Evolutionary conservation across 495 filamentous ascomycete species (phyloP), one percentile per base, ranked within the genome.

Genomic region (Aspergillus saccharolyticus): DNA sequence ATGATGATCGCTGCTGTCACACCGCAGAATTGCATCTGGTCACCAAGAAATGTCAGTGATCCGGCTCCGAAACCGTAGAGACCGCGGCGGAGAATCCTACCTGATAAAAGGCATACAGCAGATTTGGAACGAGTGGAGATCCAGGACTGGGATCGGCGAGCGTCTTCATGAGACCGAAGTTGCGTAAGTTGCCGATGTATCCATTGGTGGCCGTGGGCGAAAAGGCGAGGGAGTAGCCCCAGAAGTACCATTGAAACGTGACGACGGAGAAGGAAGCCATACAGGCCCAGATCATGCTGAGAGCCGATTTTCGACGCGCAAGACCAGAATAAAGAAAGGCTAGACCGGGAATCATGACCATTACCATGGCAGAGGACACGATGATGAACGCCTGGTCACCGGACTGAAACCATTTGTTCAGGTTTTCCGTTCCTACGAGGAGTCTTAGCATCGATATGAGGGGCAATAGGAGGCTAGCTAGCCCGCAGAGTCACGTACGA

Each of bases 1-100:
- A 96, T 87, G 28, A 94, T 83, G 67, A 98, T 96, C 46, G 91
- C 94, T 45, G 87, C 92, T 17, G 95, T 97, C 43, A 91, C 88
- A 61, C 83, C 89, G 67, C 89, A 91, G 81, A 98, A 97, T 88
- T 94, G 89, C 88, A 97, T 88, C 91, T 96, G 64, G 16, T 10
- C 4, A 39, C 16, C 30, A 43, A 52, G 18, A 19, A 8, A 6
- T n/a, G n/a, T n/a, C n/a, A n/a, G 12, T 3, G 53, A 51, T 54
- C 54, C 39, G 51, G 22, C 5, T 53, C 12, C 15, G 42, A 14
- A 21, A 22, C 45, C 30, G 18, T 25, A 28, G 17, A 28, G 6
- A 22, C 12, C 20, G n/a, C 15, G 20, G 17, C 10, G 21, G 2
- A 0, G 25, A 24, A 44, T 54, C 67, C 43, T 77, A 87, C 85